Evolutionary conservation across 106 monocot genomes (phyloP), one percentile per base, ranked within the genome.

Genomic region (Allium fistulosum): DNA sequence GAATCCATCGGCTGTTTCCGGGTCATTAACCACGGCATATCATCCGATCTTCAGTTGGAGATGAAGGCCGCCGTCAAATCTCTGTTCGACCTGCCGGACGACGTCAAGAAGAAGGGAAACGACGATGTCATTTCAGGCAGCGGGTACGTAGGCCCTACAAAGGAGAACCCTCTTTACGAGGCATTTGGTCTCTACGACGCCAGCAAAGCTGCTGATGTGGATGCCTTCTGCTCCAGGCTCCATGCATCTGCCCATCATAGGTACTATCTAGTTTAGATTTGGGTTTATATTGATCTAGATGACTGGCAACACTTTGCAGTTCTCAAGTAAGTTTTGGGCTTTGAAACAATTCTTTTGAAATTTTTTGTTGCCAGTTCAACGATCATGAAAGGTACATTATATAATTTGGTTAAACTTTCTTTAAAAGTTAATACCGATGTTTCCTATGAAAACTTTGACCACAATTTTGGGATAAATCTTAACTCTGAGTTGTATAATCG

Each of bases 131-230:
- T 85, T 51, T 7, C 51, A 4, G 85, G 81, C 10, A 85, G 85
- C 66, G 85, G 85, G 55, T 85, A 85, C 76, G 52, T 73, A 72
- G 71, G 51, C 8, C 76, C 81, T 62, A 65, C 72, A 46, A 57
- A 55, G 8, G 50, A 50, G 48, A 82, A 81, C 69, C 85, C 85
- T n/a, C 72, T 79, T 13, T 85, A 82, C 70, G 81, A 82, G 75
- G 69, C 85, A 0, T 78, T 85, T 52, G 81, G 85, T n/a, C 75
- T 85, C 61, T 79, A 76, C 76, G 70, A 85, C 68, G 81, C 81
- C 50, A 71, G 71, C 65, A 61, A 67, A 11, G 48, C 69, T 8
- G 27, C 69, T 59, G 85, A 78, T 61, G 81, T 85, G 45, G 78
- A 76, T 46, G 81, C 65, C 64, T 85, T 85, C 72, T 85, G 81